Evolutionary conservation across 2,329 filamentous ascomycete genomes (phyloP), one percentile per base, ranked within the genome.

Genomic region (Metarhizium rileyi): DNA sequence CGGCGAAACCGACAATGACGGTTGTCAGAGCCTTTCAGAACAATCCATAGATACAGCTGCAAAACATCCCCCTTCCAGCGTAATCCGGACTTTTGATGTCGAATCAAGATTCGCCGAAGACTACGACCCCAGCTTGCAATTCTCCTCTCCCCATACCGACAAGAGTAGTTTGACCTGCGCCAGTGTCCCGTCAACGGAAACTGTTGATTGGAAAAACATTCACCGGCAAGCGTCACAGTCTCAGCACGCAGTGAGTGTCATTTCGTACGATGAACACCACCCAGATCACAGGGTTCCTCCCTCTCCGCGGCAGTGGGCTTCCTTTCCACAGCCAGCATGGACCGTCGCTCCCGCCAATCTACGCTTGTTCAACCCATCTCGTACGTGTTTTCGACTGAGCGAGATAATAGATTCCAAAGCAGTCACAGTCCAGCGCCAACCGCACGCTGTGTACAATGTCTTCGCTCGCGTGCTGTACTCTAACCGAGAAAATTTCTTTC

Each of bases 381-480:
- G 55, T 23, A 80, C 76, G 0, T 86, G 81, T 59, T 86, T 87
- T 56, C 74, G 81, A 25, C 70, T 84, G 23, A 77, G 76, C 3
- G 80, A 86, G 57, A 74, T 84, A 50, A 66, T 80, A 44, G 68
- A 68, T 16, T 70, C 75, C 41, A 72, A 76, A 47, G 42, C 49
- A 1, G 49, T 57, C 3, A 64, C 64, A 44, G 58, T 58, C 46
- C 58, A 55, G 10, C 55, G 65, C 9, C 61, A 66, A n/a, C 63
- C 66, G 20, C 58, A 66, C 0, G 70, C 69, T 4, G 60, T 76
- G 0, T 74, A 86, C 52, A 83, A 86, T 59, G 63, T 87, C 0
- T 87, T 81, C 58, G 81, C 80, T 3, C 72, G 78, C 25, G 76
- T 86, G 2, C 68, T 69, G 1, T 72, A 71, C 47, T 84, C 83